Base-by-base conservation (phyloP, 108 stramenopile genomes). In the Nannochloropsis salina region DNA sequence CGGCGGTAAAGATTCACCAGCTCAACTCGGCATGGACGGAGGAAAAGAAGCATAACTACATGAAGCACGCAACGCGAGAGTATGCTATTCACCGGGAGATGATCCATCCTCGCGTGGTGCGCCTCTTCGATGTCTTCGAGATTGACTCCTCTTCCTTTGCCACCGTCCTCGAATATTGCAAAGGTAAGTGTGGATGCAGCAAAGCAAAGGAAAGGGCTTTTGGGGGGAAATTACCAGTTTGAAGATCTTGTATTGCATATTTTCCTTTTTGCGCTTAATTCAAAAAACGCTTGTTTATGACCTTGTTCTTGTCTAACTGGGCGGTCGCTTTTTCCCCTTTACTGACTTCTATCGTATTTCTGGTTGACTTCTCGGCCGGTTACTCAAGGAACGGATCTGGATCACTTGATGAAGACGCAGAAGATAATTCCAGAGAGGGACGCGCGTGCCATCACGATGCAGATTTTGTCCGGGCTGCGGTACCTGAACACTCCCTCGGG, bases 1-100 rank as follows among this genome's bases (percentile, higher is more conserved):
- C 97, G 9, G 98, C 98, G 15, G 96, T 99, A 47, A 99, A 99
- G 91, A 96, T 99, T 83, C 99, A 99, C 88, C 95, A 97, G 86
- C 92, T 98, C 20, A 95, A 97, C 88, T 93, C 96, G 43, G 87
- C 93, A 9, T 99, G 99, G 99, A 94, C 93, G 42, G 97, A 98
- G 84, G 91, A 92, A 80, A 96, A 96, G 87, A 97, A 97, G 86
- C 93, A 92, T 74, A 96, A 95, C 87, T 99, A 97, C 91, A 96
- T 97, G 81, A 96, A 96, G 80, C 99, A 99, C 90, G 97, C 97
- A 42, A 94, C 96, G 12, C 93, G 99, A 61, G 99, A 99, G 88
- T 99, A 98, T 83, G 93, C 94, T 83, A 99, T 99, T 80, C 99
- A 99, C 88, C 91, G 95, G 41, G 94, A 94, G 85, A 95, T 99